Base-by-base conservation (phyloP, 202 grass and related monocot species). In the Zoysia matrella region DNA sequence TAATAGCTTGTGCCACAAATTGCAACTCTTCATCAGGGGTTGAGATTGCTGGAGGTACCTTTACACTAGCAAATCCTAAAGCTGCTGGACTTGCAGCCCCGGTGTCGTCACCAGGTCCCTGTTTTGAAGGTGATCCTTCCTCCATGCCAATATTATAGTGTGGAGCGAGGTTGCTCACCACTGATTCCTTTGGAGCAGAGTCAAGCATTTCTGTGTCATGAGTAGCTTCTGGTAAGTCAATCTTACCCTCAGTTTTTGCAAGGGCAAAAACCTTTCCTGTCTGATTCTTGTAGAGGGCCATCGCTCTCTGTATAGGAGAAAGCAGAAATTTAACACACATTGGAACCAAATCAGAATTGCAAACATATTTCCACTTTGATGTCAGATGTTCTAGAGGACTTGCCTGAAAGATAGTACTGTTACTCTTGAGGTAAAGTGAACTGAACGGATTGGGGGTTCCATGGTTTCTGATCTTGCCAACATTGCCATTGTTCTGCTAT, bases 391-490 rank as follows among this genome's bases (percentile, higher is more conserved):
- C 13, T 69, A 64, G 5, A 90, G 11, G 39, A 70, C 56, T 91
- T 92, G 85, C 96, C 90, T 99, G 83, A 85, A 94, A 99, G 60
- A 92, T 73, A 46, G 40, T 52, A 69, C 68, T 80, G 51, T 89
- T 88, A 68, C 75, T 86, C 61, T 74, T 83, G 3, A 85, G 78
- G 77, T 87, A 89, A 84, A 88, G 73, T 73, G 89, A 94, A 80
- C 87, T 81, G 66, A 93, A 67, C 52, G 90, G 65, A 44, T 81
- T 86, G 11, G 72, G 15, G 18, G 65, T 92, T 87, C 71, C 64
- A 56, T 73, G n/a, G n/a, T n/a, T n/a, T n/a, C n/a, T n/a, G n/a
- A n/a, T n/a, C n/a, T n/a, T n/a, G n/a, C n/a, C n/a, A 65, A 69
- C 47, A 8, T 73, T 77, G 62, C 77, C 68, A 56, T 69, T 69